Base-by-base conservation (phyloP, 164 flowering plant genomes). In the Magnolia kwangsiensis region DNA sequence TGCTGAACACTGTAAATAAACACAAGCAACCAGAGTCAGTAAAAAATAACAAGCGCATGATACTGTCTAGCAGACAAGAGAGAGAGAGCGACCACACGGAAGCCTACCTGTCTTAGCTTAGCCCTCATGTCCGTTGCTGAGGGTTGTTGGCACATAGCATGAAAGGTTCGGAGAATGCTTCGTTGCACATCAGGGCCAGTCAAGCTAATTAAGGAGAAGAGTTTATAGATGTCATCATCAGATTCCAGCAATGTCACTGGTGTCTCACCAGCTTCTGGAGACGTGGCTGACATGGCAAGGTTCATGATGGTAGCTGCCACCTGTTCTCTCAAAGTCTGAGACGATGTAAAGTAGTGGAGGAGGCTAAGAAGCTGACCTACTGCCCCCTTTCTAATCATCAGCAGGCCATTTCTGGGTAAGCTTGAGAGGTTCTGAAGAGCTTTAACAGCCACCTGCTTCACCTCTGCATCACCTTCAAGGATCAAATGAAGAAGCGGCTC, bases 361-460 rank as follows among this genome's bases (percentile, higher is more conserved):
- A 89, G 84, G 50, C 83, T 79, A 66, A 91, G 86, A 72, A 91
- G 76, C 51, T 84, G 83, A 31, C 73, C 75, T 49, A 78, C 81
- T 63, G 86, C 88, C 67, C 90, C 92, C 80, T 87, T 86, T 76
- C 78, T 83, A 66, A 91, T 89, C 89, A 91, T 90, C 74, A 75
- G 79, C 72, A 84, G 80, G 51, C 90, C 89, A 86, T 84, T 91
- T 68, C 75, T 73, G 21, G 87, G 87, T 61, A 89, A 71, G 58
- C 81, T 90, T 58, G 96, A 85, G 61, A 91, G 87, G 81, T 85
- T 89, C n/a, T 65, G 78, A 74, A 91, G 91, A 81, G 87, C 89
- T 78, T 77, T 82, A 50, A 84, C 79, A 61, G 91, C 85, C 8
- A 70, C 84, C 50, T 63, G 78, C 78, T 86, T 89, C 81, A 78